Evolutionary conservation across 441 rosid species (phyloP), one percentile per base, ranked within the genome.

Genomic region (Iberis amara): DNA sequence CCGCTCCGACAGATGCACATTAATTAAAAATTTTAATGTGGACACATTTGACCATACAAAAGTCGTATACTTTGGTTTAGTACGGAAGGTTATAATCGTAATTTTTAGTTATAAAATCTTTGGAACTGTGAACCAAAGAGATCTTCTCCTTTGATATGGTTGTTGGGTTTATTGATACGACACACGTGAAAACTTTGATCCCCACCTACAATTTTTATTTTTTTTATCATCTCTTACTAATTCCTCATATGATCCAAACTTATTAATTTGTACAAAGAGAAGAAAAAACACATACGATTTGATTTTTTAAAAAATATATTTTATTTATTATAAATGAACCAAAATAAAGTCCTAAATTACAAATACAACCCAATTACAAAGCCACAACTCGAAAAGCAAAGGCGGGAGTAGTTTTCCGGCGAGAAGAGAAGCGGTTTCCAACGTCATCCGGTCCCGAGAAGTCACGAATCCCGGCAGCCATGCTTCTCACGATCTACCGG

Each of bases 11-110:
- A 66, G 28, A 8, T 52, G 31, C 5, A 63, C 56, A 2, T 11
- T 14, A 28, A 7, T 26, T 46, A 30, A 10, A 50, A 43, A 42
- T 27, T 3, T 8, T 4, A 14, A 38, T 18, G 53, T 62, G 57
- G 71, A 60, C 66, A 60, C 60, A 59, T 59, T 66, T 66, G 66
- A 66, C 71, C 71, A 66, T 47, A 46, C n/a, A 18, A 52, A 59
- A 59, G 56, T 59, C 70, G 60, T 66, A 59, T 66, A 59, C 52
- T 47, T 52, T 59, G 57, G 51, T 56, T 46, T 53, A 46, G 71
- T 66, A 66, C 62, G 71, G 71, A 66, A 60, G 71, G 71, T 42
- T 55, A 48, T n/a, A 37, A 23, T 8, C n/a, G 59, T 64, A 14
- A 57, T 6, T 18, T 5, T 0, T 0, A 7, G 4, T 1, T 26